Base-by-base conservation (phyloP, 495 filamentous ascomycete species). In the Hypoxylon lenormandii region DNA sequence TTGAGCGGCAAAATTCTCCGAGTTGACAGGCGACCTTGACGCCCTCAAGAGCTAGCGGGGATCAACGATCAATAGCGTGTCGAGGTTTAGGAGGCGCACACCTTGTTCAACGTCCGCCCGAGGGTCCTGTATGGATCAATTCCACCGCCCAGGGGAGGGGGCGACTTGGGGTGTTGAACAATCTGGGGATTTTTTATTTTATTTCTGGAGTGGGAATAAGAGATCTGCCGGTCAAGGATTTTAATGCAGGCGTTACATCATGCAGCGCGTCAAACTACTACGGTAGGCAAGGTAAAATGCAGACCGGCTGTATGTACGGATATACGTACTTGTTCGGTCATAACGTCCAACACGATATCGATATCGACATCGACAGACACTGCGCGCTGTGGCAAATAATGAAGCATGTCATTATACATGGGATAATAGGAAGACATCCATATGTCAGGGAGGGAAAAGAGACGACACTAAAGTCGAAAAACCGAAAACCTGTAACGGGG, bases 141-240 rank as follows among this genome's bases (percentile, higher is more conserved):
- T 60, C 62, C 61, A 62, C 52, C 45, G 53, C 19, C 52, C 56
- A 60, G 60, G 52, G 57, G 56, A 62, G 30, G 60, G 52, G 57
- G 56, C 57, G 30, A 11, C 30, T 33, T 58, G 48, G 5, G 57
- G 28, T 59, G 51, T 54, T 54, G 40, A 50, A 61, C 46, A 66
- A 66, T 71, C 68, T 71, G 68, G 68, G 62, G 68, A 61, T 62
- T 66, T 49, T n/a, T n/a, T n/a, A n/a, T n/a, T n/a, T 71, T 55
- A 55, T 61, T 66, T 63, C 58, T 13, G 46, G 58, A 33, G 45
- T 69, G 28, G 55, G 50, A 51, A 70, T 55, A 47, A 36, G 60
- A 72, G 73, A 77, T 77, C 75, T 77, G 66, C 73, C 73, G 75
- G 69, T 60, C 73, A 72, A 74, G 75, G 75, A 67, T 77, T 63